These are phyloP conservation scores for Rhytidhysteron rufulum DNA, from an alignment of 2,329 filamentous ascomycete genomes.

Conservation along the genomic window DNA sequence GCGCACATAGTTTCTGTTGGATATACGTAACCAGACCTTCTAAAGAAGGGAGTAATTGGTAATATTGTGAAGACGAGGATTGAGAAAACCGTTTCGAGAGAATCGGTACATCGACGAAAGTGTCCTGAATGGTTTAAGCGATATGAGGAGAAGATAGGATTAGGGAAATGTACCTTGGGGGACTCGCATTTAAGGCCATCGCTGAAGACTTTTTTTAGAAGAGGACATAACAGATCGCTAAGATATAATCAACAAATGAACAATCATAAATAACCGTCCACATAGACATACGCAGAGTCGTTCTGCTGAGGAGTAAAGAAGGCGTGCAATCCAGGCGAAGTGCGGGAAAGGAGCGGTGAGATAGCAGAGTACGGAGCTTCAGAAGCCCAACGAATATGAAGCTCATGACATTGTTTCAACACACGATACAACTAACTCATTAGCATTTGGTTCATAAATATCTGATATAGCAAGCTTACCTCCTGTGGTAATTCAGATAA, in stretches of 20 bases:
- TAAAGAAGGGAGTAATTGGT: constrained; percentile 60
- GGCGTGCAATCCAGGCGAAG: constrained; percentile 78
- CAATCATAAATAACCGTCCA: background rate
- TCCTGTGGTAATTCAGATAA: constrained; percentile 70
- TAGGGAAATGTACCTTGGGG: constrained; percentile 38
- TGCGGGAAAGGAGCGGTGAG: constrained; percentile 68
- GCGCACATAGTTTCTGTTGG: constrained; percentile 50
- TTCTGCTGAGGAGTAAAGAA: constrained; percentile 62
- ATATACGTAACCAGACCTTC: constrained; percentile 53
- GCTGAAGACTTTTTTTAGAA: constrained; percentile 58
- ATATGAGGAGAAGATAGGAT: background rate
- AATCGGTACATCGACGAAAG: constrained; percentile 59
- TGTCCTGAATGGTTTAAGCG: constrained; percentile 39
- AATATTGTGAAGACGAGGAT: constrained; percentile 66
- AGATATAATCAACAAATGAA: constrained; percentile 6
- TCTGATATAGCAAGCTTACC: constrained; percentile 33
- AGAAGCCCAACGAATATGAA: constrained; percentile 78
- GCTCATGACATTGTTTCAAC: constrained; percentile 62
- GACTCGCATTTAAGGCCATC: constrained; percentile 52
- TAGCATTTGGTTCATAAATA: constrained; percentile 1
- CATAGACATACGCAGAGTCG: constrained; percentile 28
- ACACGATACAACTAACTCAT: constrained; percentile 54
- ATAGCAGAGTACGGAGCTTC: constrained; percentile 54
- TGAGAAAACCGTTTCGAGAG: constrained; percentile 59
- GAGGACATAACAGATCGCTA: constrained; percentile 53